A percentile compares a stretch with the other conserved stretches of the same genome.
These are phyloP conservation scores for Fraxinus baroniana DNA, from an alignment of 305 asterid species.

Conservation along the genomic window DNA sequence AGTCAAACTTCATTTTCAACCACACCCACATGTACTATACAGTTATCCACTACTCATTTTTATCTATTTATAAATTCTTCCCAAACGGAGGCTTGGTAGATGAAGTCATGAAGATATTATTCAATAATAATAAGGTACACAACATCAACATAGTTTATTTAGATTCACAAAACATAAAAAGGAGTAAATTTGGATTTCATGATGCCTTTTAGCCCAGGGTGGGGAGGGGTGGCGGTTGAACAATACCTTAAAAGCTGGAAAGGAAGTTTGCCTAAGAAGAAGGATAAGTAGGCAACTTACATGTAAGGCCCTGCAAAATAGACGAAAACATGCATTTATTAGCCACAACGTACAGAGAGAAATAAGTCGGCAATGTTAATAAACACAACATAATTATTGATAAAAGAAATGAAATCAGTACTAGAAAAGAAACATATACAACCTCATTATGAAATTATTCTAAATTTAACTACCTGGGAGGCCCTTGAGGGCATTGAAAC, in stretches of 20 bases:
- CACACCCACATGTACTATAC: not conserved
- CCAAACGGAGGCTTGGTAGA: not conserved
- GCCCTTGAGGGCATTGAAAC: slow-evolving; percentile 92
- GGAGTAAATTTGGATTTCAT: slow-evolving; percentile 20
- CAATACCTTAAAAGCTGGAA: not conserved
- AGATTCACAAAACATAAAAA: slow-evolving; percentile 15
- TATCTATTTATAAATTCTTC: not conserved
- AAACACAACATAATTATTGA: not conserved
- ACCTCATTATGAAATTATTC: not conserved
- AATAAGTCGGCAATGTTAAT: not conserved
- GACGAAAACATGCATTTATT: slow-evolving; percentile 7
- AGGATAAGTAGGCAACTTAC: slow-evolving; percentile 55
- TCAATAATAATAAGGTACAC: slow-evolving; percentile 10
- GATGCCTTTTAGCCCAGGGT: not conserved
- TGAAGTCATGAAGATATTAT: slow-evolving; percentile 2
- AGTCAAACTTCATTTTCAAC: not conserved
- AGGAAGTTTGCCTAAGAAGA: slow-evolving; percentile 35
- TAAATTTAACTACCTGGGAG: slow-evolving; percentile 64
- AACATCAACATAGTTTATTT: slow-evolving; percentile 5
- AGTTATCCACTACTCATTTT: not conserved
- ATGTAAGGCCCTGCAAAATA: slow-evolving; percentile 88
- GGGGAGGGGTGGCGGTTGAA: not conserved
- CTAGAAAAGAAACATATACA: not conserved
- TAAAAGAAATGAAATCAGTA: not conserved
- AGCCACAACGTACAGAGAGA: slow-evolving; percentile 10